Percentiles rank a stretch among this genome's conserved stretches.
phyloP scores from a whole-genome alignment of 2,329 filamentous ascomycete genomes.

The Sarocladiaceae sp. region DNA sequence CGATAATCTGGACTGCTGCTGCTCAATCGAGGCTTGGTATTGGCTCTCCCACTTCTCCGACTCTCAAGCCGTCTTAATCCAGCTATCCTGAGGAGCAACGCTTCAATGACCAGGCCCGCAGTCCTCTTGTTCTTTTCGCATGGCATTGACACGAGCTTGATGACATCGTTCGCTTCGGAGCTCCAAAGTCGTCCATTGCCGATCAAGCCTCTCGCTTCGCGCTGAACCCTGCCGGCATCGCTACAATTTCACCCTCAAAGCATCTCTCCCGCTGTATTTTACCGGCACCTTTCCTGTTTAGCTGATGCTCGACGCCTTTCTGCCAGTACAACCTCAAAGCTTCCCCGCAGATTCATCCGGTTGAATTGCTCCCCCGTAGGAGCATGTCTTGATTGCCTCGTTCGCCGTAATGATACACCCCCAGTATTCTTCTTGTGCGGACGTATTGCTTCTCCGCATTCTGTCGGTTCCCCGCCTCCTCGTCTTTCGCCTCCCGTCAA shows the following conservation, averaged over 20 bases:
- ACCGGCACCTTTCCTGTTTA: not conserved
- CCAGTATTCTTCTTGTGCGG: not conserved
- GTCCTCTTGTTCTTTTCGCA: too few species aligned
- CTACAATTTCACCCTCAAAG: not conserved
- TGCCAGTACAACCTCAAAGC: not conserved
- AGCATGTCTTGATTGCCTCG: too few species aligned
- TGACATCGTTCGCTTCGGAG: not conserved
- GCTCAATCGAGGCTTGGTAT: conserved; percentile 6
- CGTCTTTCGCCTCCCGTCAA: not conserved
- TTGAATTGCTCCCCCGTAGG: too few species aligned
- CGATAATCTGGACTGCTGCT: not conserved
- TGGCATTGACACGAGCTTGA: too few species aligned
- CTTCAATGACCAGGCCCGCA: not conserved
- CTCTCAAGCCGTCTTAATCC: not conserved
- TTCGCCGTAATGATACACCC: too few species aligned
- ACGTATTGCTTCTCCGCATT: not conserved
- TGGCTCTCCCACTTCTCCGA: not conserved
- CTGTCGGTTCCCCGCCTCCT: not conserved
- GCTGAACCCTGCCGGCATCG: not conserved
- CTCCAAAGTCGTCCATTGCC: not conserved
- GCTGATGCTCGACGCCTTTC: not conserved
- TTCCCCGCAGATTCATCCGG: not conserved
- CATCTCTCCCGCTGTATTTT: not conserved
- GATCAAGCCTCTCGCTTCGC: not conserved
- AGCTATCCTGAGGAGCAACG: not conserved